A percentile compares a stretch with the other conserved stretches of the same genome.
Conservation (phyloP, 1,139 yeast species). For the Pichia sp. region DNA sequence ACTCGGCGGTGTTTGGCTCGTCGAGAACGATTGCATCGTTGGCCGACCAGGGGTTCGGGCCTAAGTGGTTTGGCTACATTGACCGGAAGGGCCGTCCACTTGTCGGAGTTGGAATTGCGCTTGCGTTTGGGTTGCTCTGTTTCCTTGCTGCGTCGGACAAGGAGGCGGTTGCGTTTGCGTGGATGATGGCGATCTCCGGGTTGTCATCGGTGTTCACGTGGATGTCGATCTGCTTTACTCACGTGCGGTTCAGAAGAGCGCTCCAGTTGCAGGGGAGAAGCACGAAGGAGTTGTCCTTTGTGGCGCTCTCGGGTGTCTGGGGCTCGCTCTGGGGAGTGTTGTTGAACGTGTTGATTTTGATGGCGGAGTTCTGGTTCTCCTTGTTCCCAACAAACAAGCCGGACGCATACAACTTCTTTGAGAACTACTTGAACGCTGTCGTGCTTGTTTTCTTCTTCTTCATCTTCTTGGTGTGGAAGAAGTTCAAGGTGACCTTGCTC, state of each 20-base stretch:
- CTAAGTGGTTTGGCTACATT: slow-evolving; percentile 61
- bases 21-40: slow-evolving; percentile 75
- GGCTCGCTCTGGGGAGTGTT: slow-evolving; percentile 64
- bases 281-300: slow-evolving; percentile 59
- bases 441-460: slow-evolving; percentile 38
- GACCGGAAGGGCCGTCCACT: slow-evolving; percentile 70
- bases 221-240: slow-evolving; percentile 69
- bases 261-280: slow-evolving; percentile 57
- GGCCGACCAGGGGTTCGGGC: slow-evolving; percentile 78
- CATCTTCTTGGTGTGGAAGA: slow-evolving; percentile 25
- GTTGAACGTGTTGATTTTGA: slow-evolving; percentile 55
- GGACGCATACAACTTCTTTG: slow-evolving; percentile 40
- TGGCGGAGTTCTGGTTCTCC: slow-evolving; percentile 59
- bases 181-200: slow-evolving; percentile 79
- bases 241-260: slow-evolving; percentile 71
- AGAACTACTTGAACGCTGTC: slow-evolving; percentile 47
- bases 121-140: slow-evolving; percentile 59
- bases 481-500: slow-evolving; percentile 35
- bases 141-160: slow-evolving; percentile 63
- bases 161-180: slow-evolving; percentile 60
- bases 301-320: slow-evolving; percentile 56
- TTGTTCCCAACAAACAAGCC: slow-evolving; percentile 33
- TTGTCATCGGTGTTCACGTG: slow-evolving; percentile 76
- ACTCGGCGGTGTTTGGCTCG: slow-evolving; percentile 67
- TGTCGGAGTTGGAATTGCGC: slow-evolving; percentile 52